phyloP scores from a whole-genome alignment of 129 eudicot species.

The Lonicera japonica region DNA sequence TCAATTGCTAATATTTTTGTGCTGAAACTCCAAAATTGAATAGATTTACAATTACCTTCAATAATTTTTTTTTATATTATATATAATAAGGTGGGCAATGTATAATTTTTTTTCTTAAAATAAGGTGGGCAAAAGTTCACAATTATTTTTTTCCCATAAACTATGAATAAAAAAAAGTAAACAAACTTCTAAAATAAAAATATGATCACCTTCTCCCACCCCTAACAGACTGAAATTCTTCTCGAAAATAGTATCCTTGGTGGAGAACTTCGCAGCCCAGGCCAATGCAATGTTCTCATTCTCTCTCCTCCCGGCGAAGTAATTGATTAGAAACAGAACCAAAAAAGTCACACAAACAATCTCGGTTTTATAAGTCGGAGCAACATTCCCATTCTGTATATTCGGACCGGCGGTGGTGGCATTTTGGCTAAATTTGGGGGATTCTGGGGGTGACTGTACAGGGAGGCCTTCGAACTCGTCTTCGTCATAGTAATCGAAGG shows the following conservation, averaged over 20 bases:
- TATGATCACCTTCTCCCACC: slow-evolving; percentile 77
- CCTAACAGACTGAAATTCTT: slow-evolving; percentile 92
- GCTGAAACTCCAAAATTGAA: too few relatives aligned
- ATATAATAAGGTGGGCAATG: too few relatives aligned
- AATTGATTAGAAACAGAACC: slow-evolving; percentile 52
- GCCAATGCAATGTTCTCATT: slow-evolving; percentile 85
- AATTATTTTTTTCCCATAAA: too few relatives aligned
- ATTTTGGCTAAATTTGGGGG: slow-evolving; percentile 12
- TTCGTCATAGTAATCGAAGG: slow-evolving; percentile 88
- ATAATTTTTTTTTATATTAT: too few relatives aligned
- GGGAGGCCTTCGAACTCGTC: slow-evolving; percentile 96
- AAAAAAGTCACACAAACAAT: slow-evolving; percentile 49
- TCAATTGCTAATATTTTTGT: too few relatives aligned
- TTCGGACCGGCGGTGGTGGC: slow-evolving; percentile 17
- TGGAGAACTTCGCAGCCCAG: slow-evolving; percentile 78
- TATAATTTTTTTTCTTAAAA: too few relatives aligned
- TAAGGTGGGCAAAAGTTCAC: too few relatives aligned
- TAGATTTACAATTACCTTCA: too few relatives aligned
- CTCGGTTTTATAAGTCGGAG: slow-evolving; percentile 40
- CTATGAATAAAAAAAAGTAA: too few relatives aligned
- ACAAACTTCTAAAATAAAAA: too few relatives aligned
- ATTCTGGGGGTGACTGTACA: slow-evolving; percentile 17
- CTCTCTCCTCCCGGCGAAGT: slow-evolving; percentile 61
- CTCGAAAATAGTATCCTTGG: slow-evolving; percentile 53
- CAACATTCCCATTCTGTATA: slow-evolving; percentile 1